Base-by-base conservation (phyloP, 176 grass and related monocot genomes). In the Lolium multiflorum region DNA sequence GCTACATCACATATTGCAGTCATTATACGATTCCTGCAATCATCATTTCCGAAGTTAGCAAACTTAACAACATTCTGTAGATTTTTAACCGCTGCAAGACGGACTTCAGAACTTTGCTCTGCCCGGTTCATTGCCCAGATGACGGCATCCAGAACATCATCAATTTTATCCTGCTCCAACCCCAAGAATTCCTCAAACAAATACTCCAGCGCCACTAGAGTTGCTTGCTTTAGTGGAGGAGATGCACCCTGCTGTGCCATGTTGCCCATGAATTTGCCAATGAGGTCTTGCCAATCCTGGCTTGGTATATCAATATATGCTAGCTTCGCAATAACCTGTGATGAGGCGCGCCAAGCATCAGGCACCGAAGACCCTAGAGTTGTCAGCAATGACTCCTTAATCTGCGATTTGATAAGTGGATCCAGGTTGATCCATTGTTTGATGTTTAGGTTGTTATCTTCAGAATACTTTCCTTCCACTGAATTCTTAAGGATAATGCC, bases 221-320 rank as follows among this genome's bases (percentile, higher is more conserved):
- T 39, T 3, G 38, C 38, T 39, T 39, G 38, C 38, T 39, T 39
- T 39, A 39, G 38, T 39, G 38, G 38, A 39, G 38, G 4, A 39
- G 38, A 39, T 39, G 38, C 38, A 39, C 38, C 38, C 38, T 39
- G 38, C 38, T 39, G 38, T 39, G 38, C 38, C 38, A 39, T 39
- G 38, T 39, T 39, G 38, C 38, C 38, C 38, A 39, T 2, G 3
- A 39, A 39, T 39, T 39, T 39, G 38, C 38, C 38, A 39, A 39
- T 39, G 38, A 97, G 86, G 31, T 92, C 91, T 51, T 83, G 38
- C 38, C 94, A 72, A 97, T 87, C 59, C 91, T 90, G 3, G 92
- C 95, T 87, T 13, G 95, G 90, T 69, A 94, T 84, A 82, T 97
- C 95, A 83, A 97, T 94, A 3, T 88, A 92, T 55, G 95, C 95